Conservation (phyloP, 2,329 filamentous ascomycete genomes). For the Fusarium zealandicum region DNA sequence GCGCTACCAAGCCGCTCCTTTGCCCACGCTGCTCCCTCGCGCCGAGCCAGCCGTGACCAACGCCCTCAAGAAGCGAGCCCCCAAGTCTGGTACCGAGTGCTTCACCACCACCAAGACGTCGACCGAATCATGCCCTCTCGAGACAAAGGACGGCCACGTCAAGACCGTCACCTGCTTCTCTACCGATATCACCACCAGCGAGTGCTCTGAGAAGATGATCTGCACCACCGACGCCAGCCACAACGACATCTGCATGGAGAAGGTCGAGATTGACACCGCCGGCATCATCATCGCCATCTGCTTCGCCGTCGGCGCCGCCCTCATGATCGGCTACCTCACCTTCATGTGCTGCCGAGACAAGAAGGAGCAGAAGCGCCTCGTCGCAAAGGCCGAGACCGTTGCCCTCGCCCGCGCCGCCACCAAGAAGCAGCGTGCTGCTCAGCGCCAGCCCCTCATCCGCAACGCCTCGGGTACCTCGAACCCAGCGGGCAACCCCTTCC, state of each 20-base stretch:
- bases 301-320: constrained; percentile 52
- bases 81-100: constrained; percentile 43
- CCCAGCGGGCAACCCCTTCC: constrained; percentile 46
- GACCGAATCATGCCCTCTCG: constrained; percentile 48
- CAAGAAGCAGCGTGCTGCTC: constrained; percentile 51
- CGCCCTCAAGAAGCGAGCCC: constrained; percentile 27
- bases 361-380: constrained; percentile 52
- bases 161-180: constrained; percentile 51
- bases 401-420: constrained; percentile 57
- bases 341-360: constrained; percentile 62
- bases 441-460: constrained; percentile 49
- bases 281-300: constrained; percentile 58
- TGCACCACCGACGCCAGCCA: constrained; percentile 52
- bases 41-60: constrained; percentile 21
- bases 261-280: constrained; percentile 50
- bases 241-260: constrained; percentile 52
- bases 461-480: constrained; percentile 39
- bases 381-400: constrained; percentile 58
- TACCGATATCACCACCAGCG: constrained; percentile 45
- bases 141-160: constrained; percentile 48
- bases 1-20: constrained; percentile 37
- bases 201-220: constrained; percentile 54
- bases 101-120: constrained; percentile 47
- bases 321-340: constrained; percentile 52
- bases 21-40: constrained; percentile 29